Percentiles rank a stretch among this genome's conserved stretches.
Evolutionary conservation across 345 rosid species (phyloP).

Genomic region (Fremontodendron californicum): DNA sequence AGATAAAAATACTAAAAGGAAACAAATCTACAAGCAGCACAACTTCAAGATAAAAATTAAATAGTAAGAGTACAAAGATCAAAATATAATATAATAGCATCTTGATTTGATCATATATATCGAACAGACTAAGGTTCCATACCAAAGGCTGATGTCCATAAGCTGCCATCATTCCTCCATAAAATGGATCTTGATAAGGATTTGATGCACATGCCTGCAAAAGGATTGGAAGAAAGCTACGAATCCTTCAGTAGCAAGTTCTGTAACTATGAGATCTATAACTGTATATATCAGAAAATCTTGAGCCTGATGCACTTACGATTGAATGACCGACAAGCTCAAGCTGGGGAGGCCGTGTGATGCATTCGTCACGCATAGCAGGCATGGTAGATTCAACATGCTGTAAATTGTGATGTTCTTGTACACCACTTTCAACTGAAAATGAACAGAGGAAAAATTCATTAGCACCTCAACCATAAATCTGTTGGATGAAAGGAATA

Average conservation of each 20-base stretch:
- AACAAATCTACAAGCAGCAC: not conserved
- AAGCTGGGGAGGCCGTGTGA: slow-evolving; percentile 64
- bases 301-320: slow-evolving; percentile 42
- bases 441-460: slow-evolving; percentile 16
- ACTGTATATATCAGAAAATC: slow-evolving; percentile 13
- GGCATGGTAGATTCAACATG: slow-evolving; percentile 37
- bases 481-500: not conserved
- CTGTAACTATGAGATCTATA: slow-evolving; percentile 12
- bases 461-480: slow-evolving; percentile 7
- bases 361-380: slow-evolving; percentile 43
- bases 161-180: slow-evolving; percentile 74
- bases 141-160: slow-evolving; percentile 91
- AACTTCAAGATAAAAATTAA: not conserved
- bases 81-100: not conserved
- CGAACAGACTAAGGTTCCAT: slow-evolving; percentile 22
- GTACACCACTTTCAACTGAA: slow-evolving; percentile 46
- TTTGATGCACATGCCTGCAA: slow-evolving; percentile 87
- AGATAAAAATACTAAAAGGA: not conserved
- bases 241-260: slow-evolving; percentile 17
- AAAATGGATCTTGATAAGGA: slow-evolving; percentile 86
- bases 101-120: not conserved
- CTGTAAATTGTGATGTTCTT: slow-evolving; percentile 42
- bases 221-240: slow-evolving; percentile 27
- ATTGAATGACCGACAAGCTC: slow-evolving; percentile 95
- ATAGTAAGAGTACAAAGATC: not conserved